These are phyloP conservation scores for Amaranthus palmeri DNA, from an alignment of 148 eudicot species.

Conservation along the genomic window DNA sequence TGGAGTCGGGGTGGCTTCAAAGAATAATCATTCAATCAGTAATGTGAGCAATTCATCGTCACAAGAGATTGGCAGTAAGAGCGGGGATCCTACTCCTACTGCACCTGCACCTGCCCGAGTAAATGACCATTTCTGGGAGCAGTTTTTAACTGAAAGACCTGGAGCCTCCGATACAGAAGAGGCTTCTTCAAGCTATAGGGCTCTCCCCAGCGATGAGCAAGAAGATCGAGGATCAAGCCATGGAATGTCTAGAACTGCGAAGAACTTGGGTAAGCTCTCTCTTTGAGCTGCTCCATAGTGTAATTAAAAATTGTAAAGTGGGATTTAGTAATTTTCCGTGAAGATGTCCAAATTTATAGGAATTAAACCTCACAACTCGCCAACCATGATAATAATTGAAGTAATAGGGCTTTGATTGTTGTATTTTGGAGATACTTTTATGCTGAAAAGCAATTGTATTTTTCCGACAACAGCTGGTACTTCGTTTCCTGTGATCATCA, in stretches of 20 bases:
- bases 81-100: constrained; percentile 35
- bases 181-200: constrained; percentile 56
- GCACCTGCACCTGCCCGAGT: constrained; percentile 44
- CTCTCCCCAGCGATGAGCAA: constrained; percentile 39
- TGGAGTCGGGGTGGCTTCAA: constrained; percentile 21
- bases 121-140: constrained; percentile 94
- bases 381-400: neutral
- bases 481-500: neutral
- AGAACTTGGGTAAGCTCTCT: constrained; percentile 50
- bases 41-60: constrained; percentile 27
- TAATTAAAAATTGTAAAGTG: neutral
- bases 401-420: neutral
- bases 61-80: constrained; percentile 37
- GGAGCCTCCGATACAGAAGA: constrained; percentile 74
- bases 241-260: constrained; percentile 44
- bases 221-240: constrained; percentile 46
- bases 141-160: constrained; percentile 86
- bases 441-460: neutral
- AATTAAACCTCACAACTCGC: neutral
- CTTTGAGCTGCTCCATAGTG: constrained; percentile 33
- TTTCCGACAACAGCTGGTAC: neutral
- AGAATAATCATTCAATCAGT: constrained; percentile 17
- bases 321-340: neutral
- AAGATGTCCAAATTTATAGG: constrained; percentile 1
- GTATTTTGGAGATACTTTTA: neutral